Evolutionary conservation across 1,284 basidiomycete species (phyloP).

Genomic region (Agaricales sp.): DNA sequence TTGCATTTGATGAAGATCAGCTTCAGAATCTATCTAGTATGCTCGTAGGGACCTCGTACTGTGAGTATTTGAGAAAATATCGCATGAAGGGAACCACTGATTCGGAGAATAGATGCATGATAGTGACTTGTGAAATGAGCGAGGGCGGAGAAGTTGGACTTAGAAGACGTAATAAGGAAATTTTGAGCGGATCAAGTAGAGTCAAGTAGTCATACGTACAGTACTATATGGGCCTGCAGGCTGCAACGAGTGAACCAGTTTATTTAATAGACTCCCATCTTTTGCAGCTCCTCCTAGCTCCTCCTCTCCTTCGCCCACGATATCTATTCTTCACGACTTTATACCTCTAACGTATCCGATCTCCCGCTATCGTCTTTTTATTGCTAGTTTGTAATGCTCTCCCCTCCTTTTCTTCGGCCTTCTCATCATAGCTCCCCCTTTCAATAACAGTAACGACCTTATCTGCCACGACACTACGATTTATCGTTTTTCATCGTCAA

Average conservation of each 20-base stretch:
- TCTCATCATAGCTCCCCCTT: not conserved
- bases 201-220: not conserved
- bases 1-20: slow-evolving; percentile 86
- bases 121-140: slow-evolving; percentile 1
- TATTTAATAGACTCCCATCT: slow-evolving; percentile 1
- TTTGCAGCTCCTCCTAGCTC: not conserved
- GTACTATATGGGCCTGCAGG: not conserved
- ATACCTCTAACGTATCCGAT: slow-evolving; percentile 2
- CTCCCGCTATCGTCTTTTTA: slow-evolving; percentile 1
- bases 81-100: not conserved
- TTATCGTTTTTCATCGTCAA: not conserved
- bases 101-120: not conserved
- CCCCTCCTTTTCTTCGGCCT: not conserved
- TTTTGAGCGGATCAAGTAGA: slow-evolving; percentile 1
- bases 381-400: not conserved
- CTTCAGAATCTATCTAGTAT: slow-evolving; percentile 80
- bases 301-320: not conserved
- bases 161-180: slow-evolving; percentile 1
- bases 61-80: slow-evolving; percentile 31
- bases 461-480: not conserved
- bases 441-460: slow-evolving; percentile 1
- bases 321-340: slow-evolving; percentile 3
- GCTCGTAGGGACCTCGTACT: slow-evolving; percentile 87
- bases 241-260: not conserved
- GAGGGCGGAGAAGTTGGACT: not conserved